Base-by-base conservation (phyloP, 331 rosid species). In the Quercus tomentella region DNA sequence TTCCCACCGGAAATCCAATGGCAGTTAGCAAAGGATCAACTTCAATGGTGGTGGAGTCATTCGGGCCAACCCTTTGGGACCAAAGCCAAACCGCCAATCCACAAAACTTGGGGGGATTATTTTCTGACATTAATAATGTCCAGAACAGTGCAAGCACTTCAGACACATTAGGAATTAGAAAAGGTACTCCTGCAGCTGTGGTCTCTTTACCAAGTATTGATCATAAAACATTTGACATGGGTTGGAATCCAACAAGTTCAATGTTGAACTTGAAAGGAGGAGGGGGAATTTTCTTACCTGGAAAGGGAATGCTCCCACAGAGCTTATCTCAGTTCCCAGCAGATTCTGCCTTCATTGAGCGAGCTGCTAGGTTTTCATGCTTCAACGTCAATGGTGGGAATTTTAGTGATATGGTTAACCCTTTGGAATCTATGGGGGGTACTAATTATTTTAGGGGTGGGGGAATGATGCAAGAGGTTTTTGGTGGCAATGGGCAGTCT, bases 11-110 rank as follows among this genome's bases (percentile, higher is more conserved):
- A 22, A 87, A 88, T 89, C 82, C 87, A 23, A 61, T 89, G 83
- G 80, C 69, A 56, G 80, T 84, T 67, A 77, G 79, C 83, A 88
- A 87, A 76, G 94, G 85, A 78, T 84, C 98, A 58, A 90, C 94
- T 72, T 82, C 90, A 77, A 80, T 89, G 93, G 96, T 82, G 70
- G 97, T 83, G 70, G 97, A 88, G 58, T 81, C 94, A 21, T 90
- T 83, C 81, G 90, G 86, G 81, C 84, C 91, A 56, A 79, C 79
- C 77, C 77, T 86, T 33, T 92, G 99, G 97, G 97, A 90, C 68
- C 91, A 90, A 49, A 49, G 54, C 41, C 67, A 89, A 49, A 49
- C 54, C 35, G 23, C 83, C 56, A 83, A 80, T 83, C 76, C 92
- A n/a, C 97, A 89, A 52, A 91, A 87, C 82, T 37, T 89, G 87